Percentiles rank a stretch among this genome's conserved stretches.
Conservation (phyloP, 2,329 filamentous ascomycete genomes). For the Graphilbum sp. region DNA sequence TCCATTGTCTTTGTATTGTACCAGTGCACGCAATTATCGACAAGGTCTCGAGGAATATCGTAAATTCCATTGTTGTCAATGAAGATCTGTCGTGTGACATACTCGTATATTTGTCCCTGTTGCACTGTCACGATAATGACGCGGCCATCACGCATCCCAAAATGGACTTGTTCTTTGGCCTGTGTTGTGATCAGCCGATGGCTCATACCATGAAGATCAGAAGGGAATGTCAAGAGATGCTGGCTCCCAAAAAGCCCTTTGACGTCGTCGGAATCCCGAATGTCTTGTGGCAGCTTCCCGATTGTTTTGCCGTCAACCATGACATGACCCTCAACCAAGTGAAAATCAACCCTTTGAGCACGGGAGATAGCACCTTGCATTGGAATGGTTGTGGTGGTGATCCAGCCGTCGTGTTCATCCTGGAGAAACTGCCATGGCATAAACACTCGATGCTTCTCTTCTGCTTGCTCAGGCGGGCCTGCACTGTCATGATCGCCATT, state of each 20-base stretch:
- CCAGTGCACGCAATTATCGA: conserved; percentile 43
- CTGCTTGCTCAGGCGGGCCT: too few species aligned
- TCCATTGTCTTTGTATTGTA: conserved; percentile 24
- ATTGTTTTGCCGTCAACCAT: conserved; percentile 20
- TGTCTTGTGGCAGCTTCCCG: conserved; percentile 32
- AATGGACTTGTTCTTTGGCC: conserved; percentile 30
- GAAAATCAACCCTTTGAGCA: conserved; percentile 16
- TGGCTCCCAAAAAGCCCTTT: conserved; percentile 36
- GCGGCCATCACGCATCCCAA: conserved; percentile 27
- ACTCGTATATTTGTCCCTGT: not conserved
- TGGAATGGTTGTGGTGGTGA: not conserved
- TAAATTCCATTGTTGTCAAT: conserved; percentile 16
- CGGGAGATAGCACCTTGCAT: too few species aligned
- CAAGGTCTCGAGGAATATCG: conserved; percentile 34
- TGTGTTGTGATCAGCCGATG: conserved; percentile 21
- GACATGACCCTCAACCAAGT: conserved; percentile 19
- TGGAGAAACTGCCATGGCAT: not conserved
- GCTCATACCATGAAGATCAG: conserved; percentile 33
- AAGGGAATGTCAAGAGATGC: conserved; percentile 34
- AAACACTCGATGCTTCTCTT: not conserved
- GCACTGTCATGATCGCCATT: too few species aligned
- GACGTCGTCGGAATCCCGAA: conserved; percentile 25
- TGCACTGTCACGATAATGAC: conserved; percentile 20
- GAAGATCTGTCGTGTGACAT: conserved; percentile 6
- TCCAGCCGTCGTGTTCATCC: conserved; percentile 1